Conservation (phyloP, 1,284 basidiomycete species). For the Rhodotorula sp. region DNA sequence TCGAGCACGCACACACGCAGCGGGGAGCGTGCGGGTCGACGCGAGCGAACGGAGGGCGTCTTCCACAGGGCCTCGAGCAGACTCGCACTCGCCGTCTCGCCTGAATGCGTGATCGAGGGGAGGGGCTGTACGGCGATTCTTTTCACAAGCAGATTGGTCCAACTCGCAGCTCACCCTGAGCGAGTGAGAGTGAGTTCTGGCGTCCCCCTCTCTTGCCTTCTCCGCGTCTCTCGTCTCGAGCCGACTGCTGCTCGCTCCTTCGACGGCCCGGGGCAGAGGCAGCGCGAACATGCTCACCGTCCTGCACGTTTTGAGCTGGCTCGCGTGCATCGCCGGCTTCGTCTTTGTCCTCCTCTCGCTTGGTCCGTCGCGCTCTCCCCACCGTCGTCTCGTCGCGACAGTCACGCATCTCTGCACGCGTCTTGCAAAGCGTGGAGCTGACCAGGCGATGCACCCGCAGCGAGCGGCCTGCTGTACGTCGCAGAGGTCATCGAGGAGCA, state of each 20-base stretch:
- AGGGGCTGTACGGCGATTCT: not conserved
- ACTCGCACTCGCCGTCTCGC: not conserved
- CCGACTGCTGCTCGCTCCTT: not conserved
- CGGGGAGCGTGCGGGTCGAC: no score
- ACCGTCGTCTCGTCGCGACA: slow-evolving; percentile 6
- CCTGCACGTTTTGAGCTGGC: slow-evolving; percentile 56
- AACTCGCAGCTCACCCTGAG: no score
- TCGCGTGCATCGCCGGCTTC: slow-evolving; percentile 67
- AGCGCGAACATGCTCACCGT: slow-evolving; percentile 10
- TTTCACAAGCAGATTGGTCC: no score
- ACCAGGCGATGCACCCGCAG: slow-evolving; percentile 53
- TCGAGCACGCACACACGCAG: no score
- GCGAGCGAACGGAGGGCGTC: no score
- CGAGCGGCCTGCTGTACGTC: slow-evolving; percentile 77
- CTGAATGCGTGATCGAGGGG: not conserved
- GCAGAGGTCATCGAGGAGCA: slow-evolving; percentile 95
- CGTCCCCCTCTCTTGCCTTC: no score
- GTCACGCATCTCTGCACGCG: slow-evolving; percentile 13
- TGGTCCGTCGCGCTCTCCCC: slow-evolving; percentile 57
- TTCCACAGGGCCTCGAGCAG: not conserved
- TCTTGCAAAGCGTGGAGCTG: not conserved
- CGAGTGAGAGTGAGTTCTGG: no score
- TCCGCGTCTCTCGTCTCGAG: no score
- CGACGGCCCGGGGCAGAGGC: not conserved
- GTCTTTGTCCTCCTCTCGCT: slow-evolving; percentile 76